Percentiles rank a stretch among this genome's conserved stretches.
These are phyloP conservation scores for Euphorbia pulcherrima DNA, from an alignment of 345 rosid species.

Conservation along the genomic window DNA sequence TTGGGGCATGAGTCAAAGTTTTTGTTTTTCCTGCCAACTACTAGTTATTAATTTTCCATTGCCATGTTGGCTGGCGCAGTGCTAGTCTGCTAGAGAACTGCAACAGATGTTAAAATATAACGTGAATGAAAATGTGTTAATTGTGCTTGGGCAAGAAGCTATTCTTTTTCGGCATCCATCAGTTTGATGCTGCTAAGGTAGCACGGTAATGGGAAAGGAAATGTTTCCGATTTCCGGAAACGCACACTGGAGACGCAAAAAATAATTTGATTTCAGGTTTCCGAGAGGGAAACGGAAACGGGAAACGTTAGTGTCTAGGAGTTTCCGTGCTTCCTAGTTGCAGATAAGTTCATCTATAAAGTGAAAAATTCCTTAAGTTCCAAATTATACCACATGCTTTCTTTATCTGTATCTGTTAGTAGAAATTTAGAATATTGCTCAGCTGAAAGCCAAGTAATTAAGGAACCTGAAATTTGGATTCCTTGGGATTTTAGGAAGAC, in stretches of 20 bases:
- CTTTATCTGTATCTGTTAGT: neutral
- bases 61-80: neutral
- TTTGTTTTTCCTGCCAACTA: neutral
- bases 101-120: neutral
- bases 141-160: neutral
- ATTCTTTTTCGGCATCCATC: neutral
- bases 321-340: neutral
- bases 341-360: neutral
- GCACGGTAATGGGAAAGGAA: too few species aligned
- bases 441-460: neutral
- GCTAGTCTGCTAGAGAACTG: neutral
- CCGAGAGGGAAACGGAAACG: too few species aligned
- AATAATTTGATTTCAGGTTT: too few species aligned
- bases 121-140: neutral
- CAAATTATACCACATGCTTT: neutral
- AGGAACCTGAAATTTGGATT: neutral
- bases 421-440: neutral
- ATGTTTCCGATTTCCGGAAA: too few species aligned
- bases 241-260: too few species aligned
- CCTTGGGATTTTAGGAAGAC: neutral
- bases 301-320: too few species aligned
- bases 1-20: neutral
- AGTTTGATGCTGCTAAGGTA: too few species aligned
- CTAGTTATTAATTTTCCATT: neutral
- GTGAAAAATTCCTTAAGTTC: neutral